Conservation (phyloP, 2,329 filamentous ascomycete species). For the Ophiosphaerella korrae region DNA sequence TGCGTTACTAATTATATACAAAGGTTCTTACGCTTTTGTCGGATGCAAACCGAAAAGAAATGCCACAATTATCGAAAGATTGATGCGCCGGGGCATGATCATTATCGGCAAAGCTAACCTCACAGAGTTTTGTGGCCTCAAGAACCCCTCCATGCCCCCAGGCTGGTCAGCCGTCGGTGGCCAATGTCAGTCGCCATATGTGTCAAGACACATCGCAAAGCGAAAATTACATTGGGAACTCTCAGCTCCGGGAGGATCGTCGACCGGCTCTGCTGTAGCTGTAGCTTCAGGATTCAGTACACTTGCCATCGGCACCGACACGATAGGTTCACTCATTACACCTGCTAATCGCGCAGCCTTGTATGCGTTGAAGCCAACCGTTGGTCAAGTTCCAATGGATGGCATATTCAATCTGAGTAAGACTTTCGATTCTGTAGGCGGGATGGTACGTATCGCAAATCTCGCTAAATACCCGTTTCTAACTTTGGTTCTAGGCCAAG, state of each 20-base stretch:
- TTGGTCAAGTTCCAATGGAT: conserved; percentile 44
- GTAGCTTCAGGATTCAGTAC: conserved; percentile 50
- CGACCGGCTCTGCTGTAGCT: conserved; percentile 46
- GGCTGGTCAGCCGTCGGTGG: conserved; percentile 50
- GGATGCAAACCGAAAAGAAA: conserved; percentile 45
- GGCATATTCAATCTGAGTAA: conserved; percentile 43
- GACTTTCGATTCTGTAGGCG: conserved; percentile 42
- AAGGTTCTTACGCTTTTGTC: conserved; percentile 46
- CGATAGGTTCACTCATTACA: conserved; percentile 46
- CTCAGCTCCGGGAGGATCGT: conserved; percentile 45
- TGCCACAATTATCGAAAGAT: conserved; percentile 45
- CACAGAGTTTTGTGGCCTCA: conserved; percentile 46
- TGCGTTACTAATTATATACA: not conserved
- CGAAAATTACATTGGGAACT: conserved; percentile 44
- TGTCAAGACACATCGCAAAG: conserved; percentile 46
- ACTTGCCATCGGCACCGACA: conserved; percentile 49
- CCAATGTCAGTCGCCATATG: conserved; percentile 47
- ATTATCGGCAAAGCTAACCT: conserved; percentile 52
- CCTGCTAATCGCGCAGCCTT: conserved; percentile 48
- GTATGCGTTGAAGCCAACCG: conserved; percentile 48
- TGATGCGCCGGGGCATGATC: conserved; percentile 48
- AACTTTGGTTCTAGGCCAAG: conserved; percentile 30
- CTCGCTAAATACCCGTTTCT: not conserved
- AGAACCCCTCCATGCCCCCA: conserved; percentile 44
- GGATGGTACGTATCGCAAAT: conserved; percentile 29